These are phyloP conservation scores for Termitomyces sp. DNA, from an alignment of 768 basidiomycete genomes.

Conservation along the genomic window DNA sequence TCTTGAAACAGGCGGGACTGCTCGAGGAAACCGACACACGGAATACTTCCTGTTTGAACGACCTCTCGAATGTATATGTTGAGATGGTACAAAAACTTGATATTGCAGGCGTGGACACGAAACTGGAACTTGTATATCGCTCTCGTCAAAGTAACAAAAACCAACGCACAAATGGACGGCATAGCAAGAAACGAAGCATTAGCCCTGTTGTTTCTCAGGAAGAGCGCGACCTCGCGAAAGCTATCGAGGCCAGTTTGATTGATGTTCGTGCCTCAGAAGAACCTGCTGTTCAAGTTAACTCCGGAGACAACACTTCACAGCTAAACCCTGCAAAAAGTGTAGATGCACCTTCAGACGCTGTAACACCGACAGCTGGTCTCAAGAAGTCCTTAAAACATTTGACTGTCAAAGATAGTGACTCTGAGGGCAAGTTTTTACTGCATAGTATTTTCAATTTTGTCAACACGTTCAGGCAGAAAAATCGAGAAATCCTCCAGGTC, in stretches of 20 bases:
- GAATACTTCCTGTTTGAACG: constrained; percentile 29
- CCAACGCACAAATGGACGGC: constrained; percentile 8
- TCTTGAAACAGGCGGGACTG: constrained; percentile 39
- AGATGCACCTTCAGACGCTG: not conserved
- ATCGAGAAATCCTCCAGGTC: not conserved
- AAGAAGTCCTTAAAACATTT: not conserved
- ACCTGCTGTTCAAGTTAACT: not conserved
- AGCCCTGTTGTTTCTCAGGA: constrained; percentile 21
- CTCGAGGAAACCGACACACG: constrained; percentile 15
- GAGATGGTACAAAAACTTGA: constrained; percentile 21
- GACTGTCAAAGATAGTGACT: not conserved
- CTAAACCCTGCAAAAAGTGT: not conserved
- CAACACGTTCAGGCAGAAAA: not conserved
- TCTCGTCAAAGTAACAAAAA: constrained; percentile 12
- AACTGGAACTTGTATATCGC: constrained; percentile 50
- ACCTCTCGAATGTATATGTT: constrained; percentile 28
- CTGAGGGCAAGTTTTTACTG: not conserved
- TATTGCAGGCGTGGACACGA: constrained; percentile 29
- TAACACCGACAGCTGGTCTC: not conserved
- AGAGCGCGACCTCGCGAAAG: constrained; percentile 36
- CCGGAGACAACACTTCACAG: not conserved
- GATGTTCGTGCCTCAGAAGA: constrained; percentile 9
- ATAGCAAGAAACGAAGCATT: not conserved
- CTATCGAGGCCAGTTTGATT: constrained; percentile 41
- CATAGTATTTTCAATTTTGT: not conserved